Base-by-base conservation (phyloP, 2,329 filamentous ascomycete genomes). In the Thielaviopsis populi region DNA sequence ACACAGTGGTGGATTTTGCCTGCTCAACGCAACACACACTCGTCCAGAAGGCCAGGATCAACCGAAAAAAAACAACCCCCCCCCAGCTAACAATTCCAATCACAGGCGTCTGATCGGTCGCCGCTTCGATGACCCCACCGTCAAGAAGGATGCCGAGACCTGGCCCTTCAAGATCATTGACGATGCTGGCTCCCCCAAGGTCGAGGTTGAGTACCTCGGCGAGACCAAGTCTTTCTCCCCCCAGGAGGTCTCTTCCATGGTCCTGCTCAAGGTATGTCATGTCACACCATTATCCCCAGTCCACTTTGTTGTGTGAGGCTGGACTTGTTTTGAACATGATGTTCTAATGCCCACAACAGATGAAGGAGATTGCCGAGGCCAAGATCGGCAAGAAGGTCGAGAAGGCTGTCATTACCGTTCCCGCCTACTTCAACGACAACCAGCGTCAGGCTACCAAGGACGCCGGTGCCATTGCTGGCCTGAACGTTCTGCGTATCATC, bases 341-440 rank as follows among this genome's bases (percentile, higher is more conserved):
- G 37, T 46, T 30, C 58, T 65, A 50, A 63, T 60, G 53, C 54
- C 66, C 24, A 27, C 70, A 37, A 70, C 72, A 95, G 92, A 96
- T 97, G 92, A 95, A 96, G 84, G 94, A 99, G 80, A 91, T 96
- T 75, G 94, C 94, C 73, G 94, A 99, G 83, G 83, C 83, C 78
- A 97, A 99, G 85, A 86, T 99, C 72, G 94, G 91, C 78, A 96
- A 95, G 87, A 95, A 94, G 82, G 91, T 97, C 73, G 86, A 94
- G 80, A 97, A 97, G 86, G 94, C 94, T 69, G 94, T 99, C 76
- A 91, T 99, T 78, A 99, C 94, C 68, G 94, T 97, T 66, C 94
- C 94, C 66, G 94, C 94, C 75, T 99, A 99, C 85, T 99, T 99
- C 89, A 97, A 97, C 84, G 94, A 99, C 86, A 96, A 95, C 83